Evolutionary conservation across 2,329 filamentous ascomycete species (phyloP).

Genomic region (Trichophyton simii): DNA sequence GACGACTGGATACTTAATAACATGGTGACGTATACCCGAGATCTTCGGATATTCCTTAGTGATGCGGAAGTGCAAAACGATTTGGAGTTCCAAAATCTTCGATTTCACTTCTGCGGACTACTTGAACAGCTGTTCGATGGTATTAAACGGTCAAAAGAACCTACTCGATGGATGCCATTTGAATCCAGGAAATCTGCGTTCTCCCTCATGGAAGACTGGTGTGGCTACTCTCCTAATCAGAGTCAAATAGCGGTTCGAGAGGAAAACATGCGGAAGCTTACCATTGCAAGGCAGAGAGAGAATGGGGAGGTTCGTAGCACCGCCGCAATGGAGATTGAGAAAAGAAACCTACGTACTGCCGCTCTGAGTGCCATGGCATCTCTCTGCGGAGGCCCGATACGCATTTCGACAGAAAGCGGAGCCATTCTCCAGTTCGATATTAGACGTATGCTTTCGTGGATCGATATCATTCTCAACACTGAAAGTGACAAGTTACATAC

Average conservation of each 20-base stretch:
- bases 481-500: slow-evolving; percentile 83
- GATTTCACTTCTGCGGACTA: slow-evolving; percentile 86
- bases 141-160: slow-evolving; percentile 72
- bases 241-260: slow-evolving; percentile 68
- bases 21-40: slow-evolving; percentile 77
- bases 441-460: slow-evolving; percentile 84
- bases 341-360: slow-evolving; percentile 77
- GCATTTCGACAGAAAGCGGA: slow-evolving; percentile 75
- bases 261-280: slow-evolving; percentile 72
- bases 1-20: slow-evolving; percentile 88
- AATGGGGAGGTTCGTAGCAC: slow-evolving; percentile 62
- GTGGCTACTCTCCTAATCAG: slow-evolving; percentile 88
- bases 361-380: slow-evolving; percentile 92
- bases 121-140: slow-evolving; percentile 89
- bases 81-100: slow-evolving; percentile 82
- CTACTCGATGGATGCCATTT: slow-evolving; percentile 91
- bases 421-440: slow-evolving; percentile 85
- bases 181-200: slow-evolving; percentile 93
- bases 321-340: slow-evolving; percentile 92
- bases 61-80: slow-evolving; percentile 91
- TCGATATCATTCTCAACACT: slow-evolving; percentile 86
- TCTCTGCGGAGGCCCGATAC: slow-evolving; percentile 71
- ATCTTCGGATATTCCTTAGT: slow-evolving; percentile 86
- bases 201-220: slow-evolving; percentile 97
- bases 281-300: slow-evolving; percentile 64